Evolutionary conservation across 2,329 filamentous ascomycete genomes (phyloP).

Genomic region (Diaporthe citrichinensis): DNA sequence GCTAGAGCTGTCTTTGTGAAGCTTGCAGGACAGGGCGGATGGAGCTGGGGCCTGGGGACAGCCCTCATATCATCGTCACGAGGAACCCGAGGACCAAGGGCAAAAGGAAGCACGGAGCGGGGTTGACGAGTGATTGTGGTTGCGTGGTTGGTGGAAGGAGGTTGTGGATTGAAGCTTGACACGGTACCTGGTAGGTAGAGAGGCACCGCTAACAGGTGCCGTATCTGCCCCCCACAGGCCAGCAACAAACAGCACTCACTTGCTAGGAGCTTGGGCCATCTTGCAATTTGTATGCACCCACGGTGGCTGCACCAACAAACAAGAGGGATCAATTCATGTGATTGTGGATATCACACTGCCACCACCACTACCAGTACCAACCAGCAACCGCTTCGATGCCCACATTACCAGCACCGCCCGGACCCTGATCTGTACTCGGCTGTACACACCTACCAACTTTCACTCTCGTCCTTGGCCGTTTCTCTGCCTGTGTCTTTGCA

Average conservation of each 20-base stretch:
- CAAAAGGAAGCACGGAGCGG: background rate
- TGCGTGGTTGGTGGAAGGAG: background rate
- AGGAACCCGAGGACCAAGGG: background rate
- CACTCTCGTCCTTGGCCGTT: background rate
- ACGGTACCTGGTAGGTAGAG: background rate
- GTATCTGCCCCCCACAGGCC: too few species aligned
- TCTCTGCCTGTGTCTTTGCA: background rate
- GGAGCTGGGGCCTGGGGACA: background rate
- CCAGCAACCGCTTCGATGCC: background rate
- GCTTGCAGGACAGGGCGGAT: background rate
- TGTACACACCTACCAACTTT: background rate
- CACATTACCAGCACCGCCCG: background rate
- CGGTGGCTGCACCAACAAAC: background rate
- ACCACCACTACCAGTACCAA: background rate
- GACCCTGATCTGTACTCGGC: too few species aligned
- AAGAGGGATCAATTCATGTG: conserved; percentile 13
- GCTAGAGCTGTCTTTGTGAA: background rate
- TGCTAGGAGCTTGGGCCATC: conserved; percentile 12
- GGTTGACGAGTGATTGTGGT: background rate
- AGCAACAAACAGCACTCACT: background rate
- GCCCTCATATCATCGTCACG: background rate
- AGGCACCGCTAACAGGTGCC: too few species aligned
- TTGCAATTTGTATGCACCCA: background rate
- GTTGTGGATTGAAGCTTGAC: background rate
- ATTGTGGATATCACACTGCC: conserved; percentile 9